Conservation (phyloP, 257 asterid species). For the Solanum dulcamara region DNA sequence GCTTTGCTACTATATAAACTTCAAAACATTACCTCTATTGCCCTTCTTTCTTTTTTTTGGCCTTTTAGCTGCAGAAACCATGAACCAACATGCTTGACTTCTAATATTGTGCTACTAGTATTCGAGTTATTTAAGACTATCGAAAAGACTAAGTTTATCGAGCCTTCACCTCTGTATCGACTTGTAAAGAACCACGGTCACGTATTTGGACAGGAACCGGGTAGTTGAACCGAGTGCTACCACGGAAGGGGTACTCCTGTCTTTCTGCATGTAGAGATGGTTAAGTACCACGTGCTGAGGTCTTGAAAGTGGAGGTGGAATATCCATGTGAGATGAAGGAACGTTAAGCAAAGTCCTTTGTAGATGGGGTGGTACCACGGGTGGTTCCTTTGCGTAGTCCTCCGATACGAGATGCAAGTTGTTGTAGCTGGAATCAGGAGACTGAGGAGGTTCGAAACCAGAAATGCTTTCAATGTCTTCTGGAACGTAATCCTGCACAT, state of each 20-base stretch:
- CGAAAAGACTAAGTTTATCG: neutral
- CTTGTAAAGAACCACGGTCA: constrained; percentile 92
- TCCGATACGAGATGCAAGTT: constrained; percentile 50
- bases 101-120: neutral
- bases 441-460: constrained; percentile 91
- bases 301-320: constrained; percentile 66
- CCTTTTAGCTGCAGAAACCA: neutral
- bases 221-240: constrained; percentile 93
- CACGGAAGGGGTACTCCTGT: constrained; percentile 63
- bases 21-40: neutral
- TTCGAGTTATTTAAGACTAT: neutral
- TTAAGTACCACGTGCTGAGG: constrained; percentile 97
- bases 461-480: constrained; percentile 83
- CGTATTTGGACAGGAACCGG: constrained; percentile 81
- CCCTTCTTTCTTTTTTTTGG: neutral
- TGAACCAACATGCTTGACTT: neutral
- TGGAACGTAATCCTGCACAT: constrained; percentile 76
- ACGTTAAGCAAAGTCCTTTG: constrained; percentile 70
- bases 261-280: constrained; percentile 98
- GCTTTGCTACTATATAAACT: neutral
- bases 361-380: constrained; percentile 84
- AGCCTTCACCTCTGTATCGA: constrained; percentile 74
- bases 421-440: constrained; percentile 88
- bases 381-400: constrained; percentile 91
- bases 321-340: constrained; percentile 76